Conservation (phyloP, 441 rosid species). For the Populus hybrid region DNA sequence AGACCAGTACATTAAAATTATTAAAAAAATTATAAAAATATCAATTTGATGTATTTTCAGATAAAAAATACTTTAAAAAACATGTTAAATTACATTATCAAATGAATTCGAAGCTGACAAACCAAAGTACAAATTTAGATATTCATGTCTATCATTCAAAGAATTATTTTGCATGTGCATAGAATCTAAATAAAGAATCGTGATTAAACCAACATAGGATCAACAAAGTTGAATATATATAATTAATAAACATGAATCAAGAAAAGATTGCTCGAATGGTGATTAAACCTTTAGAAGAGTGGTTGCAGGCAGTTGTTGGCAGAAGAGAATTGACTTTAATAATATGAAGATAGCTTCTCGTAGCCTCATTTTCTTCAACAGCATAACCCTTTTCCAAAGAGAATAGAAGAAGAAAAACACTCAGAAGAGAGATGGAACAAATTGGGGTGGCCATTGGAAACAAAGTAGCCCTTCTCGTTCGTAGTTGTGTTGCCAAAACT, state of each 20-base stretch:
- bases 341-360: conserved; percentile 15
- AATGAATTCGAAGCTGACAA: too few relatives aligned
- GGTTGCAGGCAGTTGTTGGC: conserved; percentile 32
- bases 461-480: background rate
- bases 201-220: background rate
- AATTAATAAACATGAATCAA: background rate
- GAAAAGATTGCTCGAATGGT: background rate
- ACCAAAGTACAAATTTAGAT: too few relatives aligned
- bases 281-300: conserved; percentile 30
- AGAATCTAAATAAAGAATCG: too few relatives aligned
- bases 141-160: too few relatives aligned
- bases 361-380: conserved; percentile 2
- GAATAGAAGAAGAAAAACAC: conserved; percentile 8
- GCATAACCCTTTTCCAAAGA: conserved; percentile 8
- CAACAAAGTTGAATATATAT: background rate
- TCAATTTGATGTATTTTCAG: too few relatives aligned
- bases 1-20: background rate
- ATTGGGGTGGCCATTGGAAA: background rate
- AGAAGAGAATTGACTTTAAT: conserved; percentile 38
- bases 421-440: background rate
- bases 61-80: too few relatives aligned
- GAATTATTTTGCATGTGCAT: too few relatives aligned
- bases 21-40: too few relatives aligned
- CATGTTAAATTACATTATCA: too few relatives aligned
- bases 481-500: background rate